Base-by-base conservation (phyloP, 768 basidiomycete genomes). In the Mycena kentingensis region DNA sequence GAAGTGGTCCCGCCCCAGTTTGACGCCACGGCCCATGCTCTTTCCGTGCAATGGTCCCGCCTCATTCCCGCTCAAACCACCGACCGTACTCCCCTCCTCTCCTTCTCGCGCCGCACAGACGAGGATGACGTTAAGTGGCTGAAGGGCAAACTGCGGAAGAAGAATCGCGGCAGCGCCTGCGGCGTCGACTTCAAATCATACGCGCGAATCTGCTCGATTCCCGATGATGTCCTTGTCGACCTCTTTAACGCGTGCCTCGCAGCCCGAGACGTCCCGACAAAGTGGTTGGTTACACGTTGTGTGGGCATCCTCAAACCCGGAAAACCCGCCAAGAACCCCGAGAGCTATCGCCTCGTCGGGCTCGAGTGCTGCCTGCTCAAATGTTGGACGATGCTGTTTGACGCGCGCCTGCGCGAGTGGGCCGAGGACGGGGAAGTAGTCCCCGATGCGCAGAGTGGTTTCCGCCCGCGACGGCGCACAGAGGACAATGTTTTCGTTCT, bases 381-480 rank as follows among this genome's bases (percentile, higher is more conserved):
- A 28, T 28, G 63, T 4, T 44, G 55, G 35, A 65, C 62, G 12
- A 48, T 63, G 3, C 42, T 65, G 1, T 55, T 65, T 1, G 53
- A 65, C 35, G 60, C 5, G n/a, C n/a, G n/a, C n/a, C 44, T 63
- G 1, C 54, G 47, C 5, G 47, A 31, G 11, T 65, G 58, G 60
- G 53, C 52, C 0, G 63, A 62, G 6, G 46, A 29, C 1, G 19
- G 35, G 1, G 34, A 45, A 18, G 21, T 64, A 1, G 18, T 72
- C 6, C 69, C 68, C 1, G 43, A 38, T 3, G 63, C 64, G 0
- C 70, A 71, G 52, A 70, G 67, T 48, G 68, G 70, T 0, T 72
- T 71, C 37, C 36, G 68, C 1, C 29, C 43, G 6, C 55, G 54
- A 1, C 59, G 52, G 18, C 58, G 66, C 0, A 70, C 69, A 4